Evolutionary conservation across 345 rosid genomes (phyloP), one percentile per base, ranked within the genome.

Genomic region (Citrus unshiu): DNA sequence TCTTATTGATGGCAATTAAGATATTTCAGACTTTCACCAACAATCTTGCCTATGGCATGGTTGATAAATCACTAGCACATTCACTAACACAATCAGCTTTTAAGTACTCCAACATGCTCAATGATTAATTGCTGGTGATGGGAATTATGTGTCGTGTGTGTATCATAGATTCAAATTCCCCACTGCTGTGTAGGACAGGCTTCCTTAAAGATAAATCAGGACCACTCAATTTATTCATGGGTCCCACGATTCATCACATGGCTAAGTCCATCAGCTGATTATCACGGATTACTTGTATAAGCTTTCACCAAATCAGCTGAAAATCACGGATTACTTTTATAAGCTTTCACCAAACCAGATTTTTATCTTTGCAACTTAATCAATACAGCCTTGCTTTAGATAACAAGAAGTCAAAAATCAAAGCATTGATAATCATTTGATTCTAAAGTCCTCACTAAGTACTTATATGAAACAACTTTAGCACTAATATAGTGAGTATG

Each of bases 351-450:
- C 80, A 80, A 72, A 81, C 72, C 32, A 65, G 30, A 19, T 63
- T 85, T 86, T 88, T 84, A 51, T 72, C 89, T 86, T 89, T 87
- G 83, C 87, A 81, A 82, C 86, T 81, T 79, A 78, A 85, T 88
- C 83, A 88, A 78, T 84, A 72, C 73, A 73, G 3, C 85, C 30
- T 3, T 81, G 77, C 88, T 87, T 91, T 85, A 82, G 71, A 73
- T 82, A 80, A 70, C 88, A 84, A 72, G 49, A 58, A 75, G 87
- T 86, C 91, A 85, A 87, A 78, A 54, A 64, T 10, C 9, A 35
- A 67, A 65, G 56, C 63, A 69, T 60, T 67, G 70, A 65, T 83
- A 61, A 73, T 78, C 75, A 78, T 82, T 65, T 35, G 73, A 80
- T 85, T 80, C 85, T 78, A 73, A 74, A 70, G 80, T 68, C 64